Evolutionary conservation across 306 rosid species (phyloP).

Genomic region (Nissolia schottii): DNA sequence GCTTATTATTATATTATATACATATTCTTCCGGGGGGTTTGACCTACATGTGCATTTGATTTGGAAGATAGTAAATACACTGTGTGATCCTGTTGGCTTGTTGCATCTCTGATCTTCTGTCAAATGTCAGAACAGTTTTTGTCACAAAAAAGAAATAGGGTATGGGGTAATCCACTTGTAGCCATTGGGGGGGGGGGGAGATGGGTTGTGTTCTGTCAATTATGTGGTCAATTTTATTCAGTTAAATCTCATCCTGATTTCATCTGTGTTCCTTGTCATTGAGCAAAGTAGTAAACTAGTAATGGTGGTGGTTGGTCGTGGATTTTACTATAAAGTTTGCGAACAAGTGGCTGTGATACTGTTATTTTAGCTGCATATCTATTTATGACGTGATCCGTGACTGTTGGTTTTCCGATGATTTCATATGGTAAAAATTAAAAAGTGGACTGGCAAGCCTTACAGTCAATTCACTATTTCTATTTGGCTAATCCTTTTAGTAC

Average conservation of each 20-base stretch:
- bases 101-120: constrained; percentile 4
- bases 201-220: neutral
- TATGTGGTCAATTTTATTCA: neutral
- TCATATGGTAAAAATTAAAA: neutral
- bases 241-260: neutral
- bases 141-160: neutral
- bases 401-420: neutral
- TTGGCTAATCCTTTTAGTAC: neutral
- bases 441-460: neutral
- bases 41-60: constrained; percentile 22
- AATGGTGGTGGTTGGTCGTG: neutral
- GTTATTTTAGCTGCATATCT: neutral
- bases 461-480: neutral
- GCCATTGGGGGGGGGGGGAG: neutral
- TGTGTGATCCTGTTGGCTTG: neutral
- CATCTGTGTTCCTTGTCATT: neutral
- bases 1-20: neutral
- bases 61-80: constrained; percentile 18
- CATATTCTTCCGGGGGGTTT: neutral
- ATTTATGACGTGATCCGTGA: neutral
- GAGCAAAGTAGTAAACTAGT: neutral
- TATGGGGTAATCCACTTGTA: constrained; percentile 12
- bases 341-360: neutral
- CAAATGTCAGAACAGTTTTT: constrained; percentile 13
- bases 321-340: neutral